Percentiles rank a stretch among this genome's conserved stretches.
Conservation (phyloP, 768 basidiomycete genomes). For the Suillus subaureus region DNA sequence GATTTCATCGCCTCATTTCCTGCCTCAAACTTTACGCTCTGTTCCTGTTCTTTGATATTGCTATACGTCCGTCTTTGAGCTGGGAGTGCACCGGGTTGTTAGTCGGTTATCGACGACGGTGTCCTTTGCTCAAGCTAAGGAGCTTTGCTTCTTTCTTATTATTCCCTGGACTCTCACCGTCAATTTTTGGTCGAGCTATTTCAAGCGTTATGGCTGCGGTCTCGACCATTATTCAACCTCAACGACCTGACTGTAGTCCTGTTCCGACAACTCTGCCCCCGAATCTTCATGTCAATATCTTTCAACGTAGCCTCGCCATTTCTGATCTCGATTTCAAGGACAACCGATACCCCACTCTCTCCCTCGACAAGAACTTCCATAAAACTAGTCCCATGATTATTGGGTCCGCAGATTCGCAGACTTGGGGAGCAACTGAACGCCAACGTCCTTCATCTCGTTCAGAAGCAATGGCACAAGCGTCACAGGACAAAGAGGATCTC, state of each 20-base stretch:
- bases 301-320: conserved; percentile 55
- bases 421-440: conserved; percentile 24
- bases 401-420: conserved; percentile 28
- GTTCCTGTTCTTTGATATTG: conserved; percentile 5
- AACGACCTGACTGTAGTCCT: conserved; percentile 39
- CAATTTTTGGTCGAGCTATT: conserved; percentile 17
- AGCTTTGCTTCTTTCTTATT: neutral
- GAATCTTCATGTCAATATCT: conserved; percentile 42
- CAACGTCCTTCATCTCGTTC: conserved; percentile 15
- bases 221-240: conserved; percentile 51
- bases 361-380: conserved; percentile 26
- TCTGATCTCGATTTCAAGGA: conserved; percentile 66
- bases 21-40: neutral
- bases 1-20: conserved; percentile 8
- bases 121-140: neutral
- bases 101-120: neutral
- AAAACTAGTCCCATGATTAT: conserved; percentile 33
- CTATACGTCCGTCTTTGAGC: neutral
- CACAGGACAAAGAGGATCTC: conserved; percentile 20
- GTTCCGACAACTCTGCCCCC: conserved; percentile 31
- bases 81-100: neutral
- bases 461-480: conserved; percentile 26
- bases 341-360: conserved; percentile 53
- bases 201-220: conserved; percentile 42
- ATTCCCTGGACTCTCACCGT: conserved; percentile 2